phyloP scores from a whole-genome alignment of 2,329 filamentous ascomycete species.

The Beauveria australis region DNA sequence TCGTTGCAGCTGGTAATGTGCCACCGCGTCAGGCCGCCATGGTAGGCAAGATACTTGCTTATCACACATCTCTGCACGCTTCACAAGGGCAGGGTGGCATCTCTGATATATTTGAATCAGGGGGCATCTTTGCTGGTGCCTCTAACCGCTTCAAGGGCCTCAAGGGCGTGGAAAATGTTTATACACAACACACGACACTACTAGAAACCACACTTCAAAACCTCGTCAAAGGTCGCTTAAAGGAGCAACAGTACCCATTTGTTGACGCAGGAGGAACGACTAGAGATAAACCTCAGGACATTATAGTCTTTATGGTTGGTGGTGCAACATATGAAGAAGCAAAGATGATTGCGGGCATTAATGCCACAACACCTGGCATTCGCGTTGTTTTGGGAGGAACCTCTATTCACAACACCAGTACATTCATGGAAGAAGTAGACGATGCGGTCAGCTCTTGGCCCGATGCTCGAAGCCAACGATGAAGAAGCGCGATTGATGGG shows the following conservation, averaged over 20 bases:
- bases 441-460: conserved; percentile 85
- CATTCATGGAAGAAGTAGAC: conserved; percentile 86
- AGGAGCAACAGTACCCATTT: conserved; percentile 85
- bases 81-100: conserved; percentile 70
- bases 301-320: conserved; percentile 89
- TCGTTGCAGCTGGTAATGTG: conserved; percentile 76
- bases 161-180: conserved; percentile 97
- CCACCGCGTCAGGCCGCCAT: conserved; percentile 67
- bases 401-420: conserved; percentile 75
- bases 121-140: conserved; percentile 84
- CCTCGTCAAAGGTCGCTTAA: conserved; percentile 82
- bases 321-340: conserved; percentile 95
- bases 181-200: conserved; percentile 90
- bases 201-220: conserved; percentile 84
- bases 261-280: conserved; percentile 81
- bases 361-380: conserved; percentile 81
- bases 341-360: conserved; percentile 90
- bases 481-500: background rate
- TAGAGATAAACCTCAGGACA: conserved; percentile 91
- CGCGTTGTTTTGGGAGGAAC: conserved; percentile 87
- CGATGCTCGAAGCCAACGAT: conserved; percentile 31
- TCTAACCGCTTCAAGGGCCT: conserved; percentile 85
- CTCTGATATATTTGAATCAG: conserved; percentile 83
- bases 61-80: conserved; percentile 79
- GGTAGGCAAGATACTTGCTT: conserved; percentile 73